A percentile compares a stretch with the other conserved stretches of the same genome.
These are phyloP conservation scores for Aegilops longissima DNA, from an alignment of 176 grass and related monocot genomes.

Conservation along the genomic window DNA sequence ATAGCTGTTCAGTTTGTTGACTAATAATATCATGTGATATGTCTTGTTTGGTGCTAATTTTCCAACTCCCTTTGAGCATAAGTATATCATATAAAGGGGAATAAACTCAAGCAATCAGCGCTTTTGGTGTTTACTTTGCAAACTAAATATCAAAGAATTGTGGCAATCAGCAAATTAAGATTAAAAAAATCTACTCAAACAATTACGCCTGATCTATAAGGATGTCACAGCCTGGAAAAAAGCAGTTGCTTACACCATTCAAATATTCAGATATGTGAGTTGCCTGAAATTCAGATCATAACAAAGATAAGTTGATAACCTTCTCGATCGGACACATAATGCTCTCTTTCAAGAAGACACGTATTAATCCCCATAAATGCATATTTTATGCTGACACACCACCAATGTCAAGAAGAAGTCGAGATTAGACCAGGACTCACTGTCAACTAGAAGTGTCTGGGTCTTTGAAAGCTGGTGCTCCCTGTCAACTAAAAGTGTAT, in stretches of 20 bases:
- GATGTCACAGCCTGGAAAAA: not conserved
- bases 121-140: not conserved
- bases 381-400: not conserved
- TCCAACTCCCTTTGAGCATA: not conserved
- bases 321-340: too few relatives aligned
- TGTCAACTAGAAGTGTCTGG: not conserved
- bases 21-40: not conserved
- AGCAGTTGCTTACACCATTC: not conserved
- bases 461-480: conserved; percentile 22
- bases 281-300: not conserved
- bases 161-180: not conserved
- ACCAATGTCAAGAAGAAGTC: not conserved
- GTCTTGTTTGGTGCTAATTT: not conserved
- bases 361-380: not conserved
- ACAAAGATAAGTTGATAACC: not conserved
- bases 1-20: not conserved
- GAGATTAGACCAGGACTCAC: not conserved
- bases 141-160: not conserved
- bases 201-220: not conserved
- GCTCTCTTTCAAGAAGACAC: not conserved
- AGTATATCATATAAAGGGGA: conserved; percentile 1
- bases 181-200: not conserved
- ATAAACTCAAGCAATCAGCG: not conserved
- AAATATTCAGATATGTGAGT: not conserved
- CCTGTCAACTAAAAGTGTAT: not conserved